Evolutionary conservation across 306 rosid genomes (phyloP).

Genomic region (Cucurbita pepo): DNA sequence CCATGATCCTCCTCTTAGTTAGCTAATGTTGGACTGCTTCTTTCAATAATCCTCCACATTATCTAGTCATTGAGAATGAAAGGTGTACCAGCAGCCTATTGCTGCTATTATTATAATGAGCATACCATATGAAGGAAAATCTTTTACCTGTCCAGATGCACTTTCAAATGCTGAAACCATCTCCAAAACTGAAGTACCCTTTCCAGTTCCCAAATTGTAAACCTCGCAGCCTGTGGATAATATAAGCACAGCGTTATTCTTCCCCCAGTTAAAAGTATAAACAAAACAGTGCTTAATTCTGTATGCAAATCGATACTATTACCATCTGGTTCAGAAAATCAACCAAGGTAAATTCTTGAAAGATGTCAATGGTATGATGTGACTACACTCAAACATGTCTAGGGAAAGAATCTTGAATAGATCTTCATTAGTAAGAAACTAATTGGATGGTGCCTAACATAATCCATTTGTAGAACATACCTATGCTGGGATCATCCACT

Average conservation of each 20-base stretch:
- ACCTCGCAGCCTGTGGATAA: slow-evolving; percentile 70
- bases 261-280: not conserved
- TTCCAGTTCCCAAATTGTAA: slow-evolving; percentile 93
- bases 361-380: not conserved
- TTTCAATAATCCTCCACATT: no score
- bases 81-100: not conserved
- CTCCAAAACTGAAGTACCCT: slow-evolving; percentile 92
- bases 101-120: no score
- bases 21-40: no score
- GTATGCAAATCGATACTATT: not conserved
- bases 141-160: slow-evolving; percentile 71
- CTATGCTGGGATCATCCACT: slow-evolving; percentile 48
- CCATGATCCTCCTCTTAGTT: no score
- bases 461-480: slow-evolving; percentile 18
- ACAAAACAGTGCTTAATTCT: not conserved
- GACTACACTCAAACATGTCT: not conserved
- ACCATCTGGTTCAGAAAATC: not conserved
- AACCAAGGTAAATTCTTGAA: not conserved
- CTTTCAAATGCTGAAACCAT: slow-evolving; percentile 85
- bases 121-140: not conserved
- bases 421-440: not conserved
- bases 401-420: not conserved
- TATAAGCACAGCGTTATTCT: not conserved
- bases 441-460: not conserved
- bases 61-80: not conserved